Conservation (phyloP, 352 stramenopile genomes). For the Phytophthora parvispora region DNA sequence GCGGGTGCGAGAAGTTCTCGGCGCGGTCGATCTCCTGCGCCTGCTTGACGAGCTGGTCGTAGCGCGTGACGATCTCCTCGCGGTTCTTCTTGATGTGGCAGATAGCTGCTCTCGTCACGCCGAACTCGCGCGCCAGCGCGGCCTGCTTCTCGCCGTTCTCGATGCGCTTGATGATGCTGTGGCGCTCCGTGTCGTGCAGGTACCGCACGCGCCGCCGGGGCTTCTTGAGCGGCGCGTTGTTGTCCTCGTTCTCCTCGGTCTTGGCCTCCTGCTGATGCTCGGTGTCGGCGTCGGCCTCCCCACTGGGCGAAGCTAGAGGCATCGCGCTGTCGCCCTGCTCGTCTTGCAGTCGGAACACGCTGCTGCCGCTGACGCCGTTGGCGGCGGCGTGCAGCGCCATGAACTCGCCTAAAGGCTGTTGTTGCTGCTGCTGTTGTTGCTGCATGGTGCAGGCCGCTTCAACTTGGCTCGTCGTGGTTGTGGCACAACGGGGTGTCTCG, state of each 20-base stretch:
- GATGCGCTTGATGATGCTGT: constrained; percentile 72
- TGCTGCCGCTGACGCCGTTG: background rate
- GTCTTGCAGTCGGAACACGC: no score
- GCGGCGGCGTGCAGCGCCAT: constrained; percentile 12
- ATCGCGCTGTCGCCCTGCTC: no score
- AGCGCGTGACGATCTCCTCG: constrained; percentile 66
- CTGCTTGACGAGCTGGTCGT: constrained; percentile 59
- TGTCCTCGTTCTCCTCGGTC: constrained; percentile 1
- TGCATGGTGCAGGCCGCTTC: constrained; percentile 10
- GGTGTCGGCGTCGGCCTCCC: no score
- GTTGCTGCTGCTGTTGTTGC: background rate
- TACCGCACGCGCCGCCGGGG: constrained; percentile 63
- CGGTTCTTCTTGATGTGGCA: constrained; percentile 87
- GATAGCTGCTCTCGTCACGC: constrained; percentile 73
- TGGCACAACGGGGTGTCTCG: constrained; percentile 19
- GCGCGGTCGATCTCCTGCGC: constrained; percentile 54
- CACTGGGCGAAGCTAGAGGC: no score
- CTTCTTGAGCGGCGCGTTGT: constrained; percentile 8
- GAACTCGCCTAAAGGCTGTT: constrained; percentile 16
- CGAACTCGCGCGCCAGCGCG: constrained; percentile 64
- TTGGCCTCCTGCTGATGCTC: constrained; percentile 8
- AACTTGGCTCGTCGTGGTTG: constrained; percentile 22
- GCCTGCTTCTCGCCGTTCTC: constrained; percentile 74
- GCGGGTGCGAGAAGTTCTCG: constrained; percentile 37
- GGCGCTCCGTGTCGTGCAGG: constrained; percentile 60